Evolutionary conservation across 176 grass and related monocot genomes (phyloP).

Genomic region (Pontederia paniculata): DNA sequence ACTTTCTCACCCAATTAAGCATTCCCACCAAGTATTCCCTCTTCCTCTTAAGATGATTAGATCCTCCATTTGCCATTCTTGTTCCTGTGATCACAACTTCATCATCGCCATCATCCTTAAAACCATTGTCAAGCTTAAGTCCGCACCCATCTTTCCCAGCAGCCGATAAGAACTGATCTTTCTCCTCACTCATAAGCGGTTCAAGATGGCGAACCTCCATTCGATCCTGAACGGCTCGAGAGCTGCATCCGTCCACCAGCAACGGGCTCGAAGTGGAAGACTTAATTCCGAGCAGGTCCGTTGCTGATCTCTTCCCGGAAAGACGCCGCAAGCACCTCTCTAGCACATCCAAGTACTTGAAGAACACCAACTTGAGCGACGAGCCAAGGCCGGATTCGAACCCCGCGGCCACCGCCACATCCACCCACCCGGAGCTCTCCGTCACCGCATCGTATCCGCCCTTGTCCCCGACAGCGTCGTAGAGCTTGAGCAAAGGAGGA

Average conservation of each 20-base stretch:
- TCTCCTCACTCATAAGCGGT: background rate
- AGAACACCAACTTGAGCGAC: conserved; percentile 37
- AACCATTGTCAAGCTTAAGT: background rate
- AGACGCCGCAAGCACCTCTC: conserved; percentile 38
- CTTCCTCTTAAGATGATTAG: conserved; percentile 33
- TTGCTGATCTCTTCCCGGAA: background rate
- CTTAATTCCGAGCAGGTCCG: background rate
- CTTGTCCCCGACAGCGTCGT: conserved; percentile 20
- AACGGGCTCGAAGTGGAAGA: too few species aligned
- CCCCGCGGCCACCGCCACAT: conserved; percentile 26
- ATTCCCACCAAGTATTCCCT: conserved; percentile 27
- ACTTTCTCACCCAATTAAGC: conserved; percentile 35
- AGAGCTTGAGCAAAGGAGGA: conserved; percentile 46
- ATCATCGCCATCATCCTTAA: background rate
- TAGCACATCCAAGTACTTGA: conserved; percentile 41
- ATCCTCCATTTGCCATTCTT: background rate
- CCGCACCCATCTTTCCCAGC: background rate
- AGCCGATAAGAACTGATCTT: conserved; percentile 21
- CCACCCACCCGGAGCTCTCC: conserved; percentile 19
- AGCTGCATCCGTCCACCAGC: background rate
- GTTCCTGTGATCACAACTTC: background rate
- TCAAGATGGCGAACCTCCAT: background rate
- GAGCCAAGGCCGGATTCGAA: conserved; percentile 18
- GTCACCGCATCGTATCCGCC: conserved; percentile 29
- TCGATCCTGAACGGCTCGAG: background rate